Evolutionary conservation across 805 yeast genomes (phyloP), one percentile per base, ranked within the genome.

Genomic region (Naumovozyma baii): DNA sequence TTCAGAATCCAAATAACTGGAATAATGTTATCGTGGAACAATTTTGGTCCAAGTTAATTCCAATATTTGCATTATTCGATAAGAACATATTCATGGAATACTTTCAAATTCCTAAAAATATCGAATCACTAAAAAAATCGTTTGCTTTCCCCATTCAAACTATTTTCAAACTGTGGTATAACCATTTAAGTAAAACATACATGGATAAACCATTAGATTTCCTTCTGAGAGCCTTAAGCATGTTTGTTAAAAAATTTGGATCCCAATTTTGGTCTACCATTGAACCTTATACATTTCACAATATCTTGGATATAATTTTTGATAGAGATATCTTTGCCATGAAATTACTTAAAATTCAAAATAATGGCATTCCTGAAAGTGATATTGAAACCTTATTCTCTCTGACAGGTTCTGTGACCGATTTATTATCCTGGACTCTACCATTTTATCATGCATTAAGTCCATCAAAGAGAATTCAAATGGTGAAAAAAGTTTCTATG

Each of bases 261-360:
- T 15, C 50, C 0, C 61, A 63, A 3, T 73, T 79, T 42, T 84
- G 92, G 90, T 49, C 55, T 0, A 48, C 61, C 18, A 66, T 77
- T 3, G 62, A 70, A 1, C 84, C 83, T 0, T 71, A 64, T 43
- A 72, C 73, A 2, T 73, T 71, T 43, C 68, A 66, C 20, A 77
- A 76, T 43, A 63, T 79, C 33, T 56, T 82, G 38, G 87, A 80
- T 46, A 68, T 76, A 14, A 64, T 81, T 1, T 67, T 80, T 35
- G 71, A 72, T 15, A 78, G 73, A 48, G 76, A 79, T 1, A 59
- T 65, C 35, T 76, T 67, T 47, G 50, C 63, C 1, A 60, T 59
- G 14, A 62, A 57, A 38, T 51, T 79, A 33, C 38, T 50, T 48
- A 36, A 43, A 34, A 45, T 55, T 13, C 59, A 59, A 38, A 50